Evolutionary conservation across 352 stramenopile genomes (phyloP).

Genomic region (Thraustochytrium sp.): DNA sequence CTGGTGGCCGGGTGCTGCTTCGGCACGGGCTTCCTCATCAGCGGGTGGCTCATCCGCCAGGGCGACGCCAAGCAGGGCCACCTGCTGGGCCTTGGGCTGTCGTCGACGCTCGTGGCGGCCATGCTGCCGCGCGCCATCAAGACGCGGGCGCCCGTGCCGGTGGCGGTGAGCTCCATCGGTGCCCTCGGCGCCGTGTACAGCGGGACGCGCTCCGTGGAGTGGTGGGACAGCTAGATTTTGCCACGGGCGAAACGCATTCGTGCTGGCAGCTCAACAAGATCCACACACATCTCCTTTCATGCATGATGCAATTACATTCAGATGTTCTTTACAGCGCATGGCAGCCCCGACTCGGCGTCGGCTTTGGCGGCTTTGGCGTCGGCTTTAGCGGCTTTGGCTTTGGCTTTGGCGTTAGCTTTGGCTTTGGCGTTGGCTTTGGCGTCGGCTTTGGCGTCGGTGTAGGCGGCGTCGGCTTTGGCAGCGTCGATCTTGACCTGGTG

Average conservation of each 20-base stretch:
- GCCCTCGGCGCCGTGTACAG: constrained; percentile 71
- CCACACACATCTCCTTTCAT: no score
- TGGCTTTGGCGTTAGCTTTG: no score
- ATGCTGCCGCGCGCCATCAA: constrained; percentile 72
- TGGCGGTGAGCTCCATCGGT: constrained; percentile 65
- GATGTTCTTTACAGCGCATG: no score
- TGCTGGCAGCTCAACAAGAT: no score
- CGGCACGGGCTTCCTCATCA: constrained; percentile 66
- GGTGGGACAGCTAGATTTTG: constrained; percentile 49
- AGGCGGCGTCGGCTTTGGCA: no score
- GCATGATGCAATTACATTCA: no score
- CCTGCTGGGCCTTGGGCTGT: constrained; percentile 67
- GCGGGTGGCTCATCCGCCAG: constrained; percentile 69
- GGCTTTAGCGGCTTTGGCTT: no score
- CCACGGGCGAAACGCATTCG: no score
- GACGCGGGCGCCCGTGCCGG: constrained; percentile 65
- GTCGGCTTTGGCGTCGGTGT: no score
- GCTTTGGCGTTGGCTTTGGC: no score
- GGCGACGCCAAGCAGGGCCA: constrained; percentile 72
- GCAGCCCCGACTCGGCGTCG: no score
- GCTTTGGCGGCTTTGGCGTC: no score
- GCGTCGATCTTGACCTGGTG: constrained; percentile 22
- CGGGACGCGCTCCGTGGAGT: constrained; percentile 68
- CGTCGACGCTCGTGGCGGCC: constrained; percentile 69
- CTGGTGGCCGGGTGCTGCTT: constrained; percentile 70